A percentile compares a stretch with the other conserved stretches of the same genome.
phyloP scores from a whole-genome alignment of 768 basidiomycete genomes.

The Tricholoma hemisulphureum region DNA sequence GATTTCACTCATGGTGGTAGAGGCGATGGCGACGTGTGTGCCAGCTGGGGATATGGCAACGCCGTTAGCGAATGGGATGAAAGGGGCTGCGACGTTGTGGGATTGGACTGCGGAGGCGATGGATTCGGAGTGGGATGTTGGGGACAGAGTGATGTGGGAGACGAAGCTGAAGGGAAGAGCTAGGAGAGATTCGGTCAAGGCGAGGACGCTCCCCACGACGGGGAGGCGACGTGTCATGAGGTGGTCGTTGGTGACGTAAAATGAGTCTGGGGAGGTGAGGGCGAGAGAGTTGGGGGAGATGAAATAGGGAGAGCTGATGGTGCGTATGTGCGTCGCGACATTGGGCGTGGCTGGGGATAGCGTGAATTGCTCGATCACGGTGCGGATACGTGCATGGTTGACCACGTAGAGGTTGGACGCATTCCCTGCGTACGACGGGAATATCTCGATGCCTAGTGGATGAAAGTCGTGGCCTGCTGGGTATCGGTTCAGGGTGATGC shows the following conservation, averaged over 20 bases:
- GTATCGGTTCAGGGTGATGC: conserved; percentile 48
- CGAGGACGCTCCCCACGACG: conserved; percentile 46
- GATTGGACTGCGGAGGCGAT: conserved; percentile 24
- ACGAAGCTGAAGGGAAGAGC: conserved; percentile 61
- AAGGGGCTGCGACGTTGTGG: conserved; percentile 42
- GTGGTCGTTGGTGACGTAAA: conserved; percentile 76
- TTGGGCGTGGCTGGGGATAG: conserved; percentile 44
- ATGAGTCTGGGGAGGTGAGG: conserved; percentile 61
- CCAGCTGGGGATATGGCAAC: conserved; percentile 55
- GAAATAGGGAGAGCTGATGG: conserved; percentile 57
- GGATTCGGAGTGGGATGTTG: conserved; percentile 14
- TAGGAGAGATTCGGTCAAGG: conserved; percentile 54
- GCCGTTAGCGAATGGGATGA: conserved; percentile 69
- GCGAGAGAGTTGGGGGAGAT: conserved; percentile 67
- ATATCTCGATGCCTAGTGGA: conserved; percentile 64
- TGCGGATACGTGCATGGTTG: conserved; percentile 63
- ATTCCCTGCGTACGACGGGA: conserved; percentile 47
- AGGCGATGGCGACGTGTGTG: conserved; percentile 53
- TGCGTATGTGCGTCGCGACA: conserved; percentile 55
- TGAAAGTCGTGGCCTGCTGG: conserved; percentile 65
- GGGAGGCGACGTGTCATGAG: conserved; percentile 62
- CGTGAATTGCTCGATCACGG: conserved; percentile 67
- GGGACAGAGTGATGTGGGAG: conserved; percentile 49
- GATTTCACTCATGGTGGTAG: conserved; percentile 48
- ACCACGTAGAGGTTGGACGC: conserved; percentile 60